These are phyloP conservation scores for Saturnispora besseyi DNA, from an alignment of 805 yeast genomes.

Conservation along the genomic window DNA sequence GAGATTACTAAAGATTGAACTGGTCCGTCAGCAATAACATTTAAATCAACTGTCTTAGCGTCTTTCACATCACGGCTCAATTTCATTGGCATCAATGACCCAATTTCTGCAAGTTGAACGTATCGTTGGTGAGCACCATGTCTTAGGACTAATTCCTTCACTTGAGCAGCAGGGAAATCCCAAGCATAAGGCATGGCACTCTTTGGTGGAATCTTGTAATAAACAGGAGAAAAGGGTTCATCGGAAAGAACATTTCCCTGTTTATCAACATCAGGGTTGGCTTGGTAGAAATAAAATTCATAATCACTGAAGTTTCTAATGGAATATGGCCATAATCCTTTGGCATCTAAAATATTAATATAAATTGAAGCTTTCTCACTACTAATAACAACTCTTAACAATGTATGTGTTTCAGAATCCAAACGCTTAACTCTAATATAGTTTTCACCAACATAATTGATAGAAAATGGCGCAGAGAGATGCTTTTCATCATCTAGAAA, in stretches of 20 bases:
- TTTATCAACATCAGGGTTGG: constrained; percentile 62
- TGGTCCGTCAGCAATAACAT: constrained; percentile 95
- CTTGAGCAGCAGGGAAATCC: constrained; percentile 89
- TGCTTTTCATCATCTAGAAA: constrained; percentile 46
- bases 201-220: constrained; percentile 73
- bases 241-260: constrained; percentile 52
- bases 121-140: constrained; percentile 67
- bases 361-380: constrained; percentile 80
- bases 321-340: constrained; percentile 84
- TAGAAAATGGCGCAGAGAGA: constrained; percentile 85
- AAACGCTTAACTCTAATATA: constrained; percentile 61
- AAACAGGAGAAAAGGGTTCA: constrained; percentile 62
- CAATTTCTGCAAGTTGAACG: constrained; percentile 86
- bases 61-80: constrained; percentile 23
- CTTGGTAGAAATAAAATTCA: constrained; percentile 82
- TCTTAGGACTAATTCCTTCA: constrained; percentile 70
- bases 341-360: constrained; percentile 63
- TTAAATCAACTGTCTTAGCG: constrained; percentile 60
- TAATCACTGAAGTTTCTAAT: constrained; percentile 80
- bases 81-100: constrained; percentile 80
- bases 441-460: constrained; percentile 77
- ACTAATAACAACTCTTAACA: constrained; percentile 63
- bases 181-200: constrained; percentile 98
- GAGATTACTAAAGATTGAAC: constrained; percentile 80
- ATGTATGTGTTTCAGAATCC: constrained; percentile 50